phyloP scores from a whole-genome alignment of 106 monocot species.

The Dendrobium officinale region DNA sequence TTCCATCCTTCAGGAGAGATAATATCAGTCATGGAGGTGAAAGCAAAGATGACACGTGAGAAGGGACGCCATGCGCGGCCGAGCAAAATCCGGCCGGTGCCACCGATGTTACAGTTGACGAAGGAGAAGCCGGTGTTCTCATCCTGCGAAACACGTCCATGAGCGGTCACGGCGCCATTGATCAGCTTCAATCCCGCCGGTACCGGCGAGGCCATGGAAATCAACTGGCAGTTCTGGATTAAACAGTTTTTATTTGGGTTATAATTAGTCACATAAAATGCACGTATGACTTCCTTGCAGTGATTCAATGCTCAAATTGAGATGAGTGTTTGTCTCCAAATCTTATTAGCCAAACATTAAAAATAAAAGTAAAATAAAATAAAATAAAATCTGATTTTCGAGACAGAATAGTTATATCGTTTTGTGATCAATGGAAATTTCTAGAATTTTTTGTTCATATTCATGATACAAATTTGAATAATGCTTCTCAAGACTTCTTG shows the following conservation, averaged over 20 bases:
- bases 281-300: too few relatives aligned
- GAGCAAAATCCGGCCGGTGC: slow-evolving; percentile 74
- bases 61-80: slow-evolving; percentile 87
- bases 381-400: too few relatives aligned
- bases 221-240: slow-evolving; percentile 62
- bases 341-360: too few relatives aligned
- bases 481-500: background rate
- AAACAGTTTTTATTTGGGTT: too few relatives aligned
- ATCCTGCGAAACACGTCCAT: slow-evolving; percentile 31
- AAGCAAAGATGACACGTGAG: slow-evolving; percentile 65
- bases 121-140: slow-evolving; percentile 79
- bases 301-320: too few relatives aligned
- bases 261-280: too few relatives aligned
- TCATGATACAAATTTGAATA: background rate
- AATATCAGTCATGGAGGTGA: slow-evolving; percentile 69
- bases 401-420: too few relatives aligned
- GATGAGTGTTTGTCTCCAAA: too few relatives aligned
- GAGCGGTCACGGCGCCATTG: slow-evolving; percentile 68
- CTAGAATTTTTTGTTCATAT: background rate
- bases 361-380: too few relatives aligned
- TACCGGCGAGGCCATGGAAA: slow-evolving; percentile 64
- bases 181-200: slow-evolving; percentile 37
- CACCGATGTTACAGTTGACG: slow-evolving; percentile 73
- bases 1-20: slow-evolving; percentile 89
- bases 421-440: too few relatives aligned